Percentiles rank a stretch among this genome's conserved stretches.
Conservation (phyloP, 1,284 basidiomycete genomes). For the Ceratobasidium theobromae region DNA sequence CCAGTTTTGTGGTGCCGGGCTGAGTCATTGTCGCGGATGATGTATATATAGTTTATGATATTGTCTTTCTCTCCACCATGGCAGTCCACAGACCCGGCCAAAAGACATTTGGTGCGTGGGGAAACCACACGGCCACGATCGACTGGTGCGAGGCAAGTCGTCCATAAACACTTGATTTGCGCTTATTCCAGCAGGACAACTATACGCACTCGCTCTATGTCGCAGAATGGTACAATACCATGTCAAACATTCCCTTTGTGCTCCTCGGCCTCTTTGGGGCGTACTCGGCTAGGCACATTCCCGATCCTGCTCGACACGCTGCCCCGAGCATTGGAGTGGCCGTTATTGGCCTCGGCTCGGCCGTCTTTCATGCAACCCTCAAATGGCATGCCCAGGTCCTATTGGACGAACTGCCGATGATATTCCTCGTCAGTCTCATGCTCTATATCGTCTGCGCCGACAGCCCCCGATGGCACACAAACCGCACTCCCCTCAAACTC, state of each 20-base stretch:
- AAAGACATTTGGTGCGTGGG: conserved; percentile 29
- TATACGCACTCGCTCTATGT: conserved; percentile 35
- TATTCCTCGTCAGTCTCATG: conserved; percentile 38
- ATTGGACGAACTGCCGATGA: conserved; percentile 39
- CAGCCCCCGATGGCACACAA: conserved; percentile 4
- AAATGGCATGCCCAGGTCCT: conserved; percentile 38
- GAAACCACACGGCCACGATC: conserved; percentile 37
- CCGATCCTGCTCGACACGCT: conserved; percentile 27
- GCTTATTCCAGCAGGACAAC: conserved; percentile 34
- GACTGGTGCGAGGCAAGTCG: conserved; percentile 37
- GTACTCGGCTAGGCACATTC: background rate
- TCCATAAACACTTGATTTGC: background rate
- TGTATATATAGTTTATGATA: background rate
- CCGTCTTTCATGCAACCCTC: conserved; percentile 37
- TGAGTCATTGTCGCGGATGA: conserved; percentile 57
- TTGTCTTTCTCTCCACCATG: background rate
- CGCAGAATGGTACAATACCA: conserved; percentile 37
- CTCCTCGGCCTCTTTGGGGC: conserved; percentile 36
- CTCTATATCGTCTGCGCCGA: conserved; percentile 34
- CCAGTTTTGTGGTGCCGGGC: conserved; percentile 80
- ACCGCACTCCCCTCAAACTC: conserved; percentile 42
- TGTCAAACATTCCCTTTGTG: conserved; percentile 38
- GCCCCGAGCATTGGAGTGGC: conserved; percentile 32
- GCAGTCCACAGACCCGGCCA: conserved; percentile 12
- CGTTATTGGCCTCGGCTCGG: conserved; percentile 36